phyloP scores from a whole-genome alignment of 257 asterid genomes.

The Cynanchum wilfordii region DNA sequence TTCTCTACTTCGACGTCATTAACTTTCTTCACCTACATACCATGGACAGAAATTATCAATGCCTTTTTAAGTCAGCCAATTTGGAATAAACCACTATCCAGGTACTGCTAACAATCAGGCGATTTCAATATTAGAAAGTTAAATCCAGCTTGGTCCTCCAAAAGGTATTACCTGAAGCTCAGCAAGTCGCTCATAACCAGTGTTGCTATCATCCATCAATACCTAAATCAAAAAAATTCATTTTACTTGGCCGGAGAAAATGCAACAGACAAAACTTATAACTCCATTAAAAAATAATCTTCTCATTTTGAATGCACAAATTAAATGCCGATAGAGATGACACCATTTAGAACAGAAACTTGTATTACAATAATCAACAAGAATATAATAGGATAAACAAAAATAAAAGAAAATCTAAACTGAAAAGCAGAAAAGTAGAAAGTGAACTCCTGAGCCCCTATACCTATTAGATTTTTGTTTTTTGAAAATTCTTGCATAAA shows the following conservation, averaged over 20 bases:
- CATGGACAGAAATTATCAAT: background rate
- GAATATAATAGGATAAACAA: background rate
- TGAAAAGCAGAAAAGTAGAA: background rate
- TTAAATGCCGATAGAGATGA: background rate
- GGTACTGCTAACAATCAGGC: background rate
- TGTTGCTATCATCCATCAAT: slow-evolving; percentile 80
- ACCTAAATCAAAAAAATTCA: slow-evolving; percentile 42
- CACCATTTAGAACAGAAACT: too few species aligned
- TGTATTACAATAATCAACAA: background rate
- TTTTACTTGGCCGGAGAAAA: background rate
- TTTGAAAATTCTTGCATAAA: background rate
- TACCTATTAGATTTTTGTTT: background rate
- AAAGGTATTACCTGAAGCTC: slow-evolving; percentile 69
- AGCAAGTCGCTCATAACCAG: slow-evolving; percentile 95
- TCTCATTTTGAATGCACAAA: background rate
- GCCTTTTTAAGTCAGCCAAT: background rate
- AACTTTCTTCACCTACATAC: slow-evolving; percentile 81
- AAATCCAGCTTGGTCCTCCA: background rate
- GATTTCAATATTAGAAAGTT: background rate
- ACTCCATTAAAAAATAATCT: background rate
- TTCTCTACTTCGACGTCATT: slow-evolving; percentile 67
- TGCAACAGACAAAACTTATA: background rate
- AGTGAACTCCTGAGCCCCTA: background rate
- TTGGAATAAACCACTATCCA: background rate
- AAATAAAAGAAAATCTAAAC: background rate